phyloP scores from a whole-genome alignment of 331 rosid genomes.

The Cydonia oblonga region DNA sequence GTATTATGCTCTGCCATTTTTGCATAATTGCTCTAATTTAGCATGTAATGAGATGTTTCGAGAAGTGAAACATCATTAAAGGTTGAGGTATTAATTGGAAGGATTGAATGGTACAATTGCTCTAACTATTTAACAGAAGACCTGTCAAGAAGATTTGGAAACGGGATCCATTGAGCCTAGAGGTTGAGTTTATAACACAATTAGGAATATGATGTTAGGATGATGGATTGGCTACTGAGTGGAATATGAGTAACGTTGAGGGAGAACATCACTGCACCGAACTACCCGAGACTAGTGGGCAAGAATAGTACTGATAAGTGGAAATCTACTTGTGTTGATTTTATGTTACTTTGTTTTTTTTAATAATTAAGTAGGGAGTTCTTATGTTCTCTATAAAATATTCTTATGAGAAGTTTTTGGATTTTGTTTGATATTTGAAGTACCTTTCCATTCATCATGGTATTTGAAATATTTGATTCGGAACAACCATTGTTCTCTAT shows the following conservation, averaged over 20 bases:
- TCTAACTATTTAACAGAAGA: neutral
- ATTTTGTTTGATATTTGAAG: too few relatives aligned
- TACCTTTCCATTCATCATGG: neutral
- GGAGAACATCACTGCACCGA: neutral
- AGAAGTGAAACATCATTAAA: too few relatives aligned
- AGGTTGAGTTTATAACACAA: neutral
- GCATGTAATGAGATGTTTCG: neutral
- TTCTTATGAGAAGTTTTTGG: too few relatives aligned
- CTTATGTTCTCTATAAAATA: neutral
- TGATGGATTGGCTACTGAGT: neutral
- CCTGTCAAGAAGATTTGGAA: neutral
- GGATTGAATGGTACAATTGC: neutral
- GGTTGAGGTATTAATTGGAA: neutral
- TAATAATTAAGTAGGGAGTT: neutral
- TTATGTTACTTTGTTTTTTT: neutral
- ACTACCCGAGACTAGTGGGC: neutral
- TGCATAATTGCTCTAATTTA: neutral
- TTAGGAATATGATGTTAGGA: neutral
- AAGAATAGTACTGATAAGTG: neutral
- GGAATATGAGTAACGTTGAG: neutral
- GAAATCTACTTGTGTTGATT: neutral
- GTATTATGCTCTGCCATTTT: conserved; percentile 16
- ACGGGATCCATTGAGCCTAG: neutral
- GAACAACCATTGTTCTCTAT: neutral
- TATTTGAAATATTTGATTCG: too few relatives aligned